These are phyloP conservation scores for Ophiosphaerella herpotricha DNA, from an alignment of 2,329 filamentous ascomycete species.

Conservation along the genomic window DNA sequence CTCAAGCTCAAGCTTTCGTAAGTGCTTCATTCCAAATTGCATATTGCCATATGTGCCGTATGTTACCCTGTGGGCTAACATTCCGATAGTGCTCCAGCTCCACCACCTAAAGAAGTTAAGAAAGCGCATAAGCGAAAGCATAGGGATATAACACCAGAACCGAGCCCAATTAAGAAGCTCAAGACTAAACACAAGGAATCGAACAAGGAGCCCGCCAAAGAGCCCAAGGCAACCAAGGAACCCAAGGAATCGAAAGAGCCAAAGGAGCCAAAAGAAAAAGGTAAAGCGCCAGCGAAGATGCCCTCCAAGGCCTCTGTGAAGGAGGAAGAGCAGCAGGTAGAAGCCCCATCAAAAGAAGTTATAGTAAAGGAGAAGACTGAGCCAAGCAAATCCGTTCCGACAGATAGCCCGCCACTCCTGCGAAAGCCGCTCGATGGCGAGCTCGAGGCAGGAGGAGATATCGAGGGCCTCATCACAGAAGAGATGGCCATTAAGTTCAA, in stretches of 20 bases:
- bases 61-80: constrained; percentile 1
- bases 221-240: constrained; percentile 17
- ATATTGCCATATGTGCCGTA: not conserved
- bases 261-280: constrained; percentile 28
- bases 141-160: constrained; percentile 29
- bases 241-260: constrained; percentile 20
- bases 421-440: constrained; percentile 36
- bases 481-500: constrained; percentile 49
- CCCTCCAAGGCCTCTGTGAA: constrained; percentile 28
- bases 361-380: constrained; percentile 31
- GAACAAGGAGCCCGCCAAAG: constrained; percentile 14
- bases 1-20: constrained; percentile 32
- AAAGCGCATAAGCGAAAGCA: constrained; percentile 33
- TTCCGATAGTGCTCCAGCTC: constrained; percentile 9
- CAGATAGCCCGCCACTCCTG: constrained; percentile 32
- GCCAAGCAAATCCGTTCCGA: constrained; percentile 27
- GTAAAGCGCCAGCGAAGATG: constrained; percentile 29
- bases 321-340: constrained; percentile 31
- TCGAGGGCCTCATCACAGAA: constrained; percentile 41
- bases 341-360: constrained; percentile 32
- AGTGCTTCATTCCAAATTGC: no score
- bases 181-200: constrained; percentile 11
- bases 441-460: constrained; percentile 36
- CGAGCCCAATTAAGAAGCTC: constrained; percentile 16
- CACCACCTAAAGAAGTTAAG: constrained; percentile 27